phyloP scores from a whole-genome alignment of 805 yeast genomes.

The Candida corydali region DNA sequence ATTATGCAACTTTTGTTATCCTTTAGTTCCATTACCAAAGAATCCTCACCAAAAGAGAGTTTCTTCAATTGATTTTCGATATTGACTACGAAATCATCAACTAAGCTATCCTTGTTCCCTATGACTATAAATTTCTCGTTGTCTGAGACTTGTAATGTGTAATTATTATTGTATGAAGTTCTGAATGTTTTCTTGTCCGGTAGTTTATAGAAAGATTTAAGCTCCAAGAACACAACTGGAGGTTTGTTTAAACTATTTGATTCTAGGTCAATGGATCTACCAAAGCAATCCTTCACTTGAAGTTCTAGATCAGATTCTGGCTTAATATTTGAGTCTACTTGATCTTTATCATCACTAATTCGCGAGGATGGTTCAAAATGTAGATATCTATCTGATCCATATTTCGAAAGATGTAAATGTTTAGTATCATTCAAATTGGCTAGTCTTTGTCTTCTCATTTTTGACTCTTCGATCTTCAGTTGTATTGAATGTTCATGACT shows the following conservation, averaged over 20 bases:
- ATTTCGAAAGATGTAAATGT: background rate
- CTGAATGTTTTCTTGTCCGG: background rate
- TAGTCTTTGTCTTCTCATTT: slow-evolving; percentile 1
- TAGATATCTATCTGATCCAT: background rate
- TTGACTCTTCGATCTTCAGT: background rate
- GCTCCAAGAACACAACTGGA: background rate
- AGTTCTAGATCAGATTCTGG: background rate
- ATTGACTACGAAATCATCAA: slow-evolving; percentile 11
- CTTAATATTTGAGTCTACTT: background rate
- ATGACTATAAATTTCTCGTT: slow-evolving; percentile 11
- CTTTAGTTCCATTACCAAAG: slow-evolving; percentile 12
- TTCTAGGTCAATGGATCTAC: background rate
- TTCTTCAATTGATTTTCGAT: slow-evolving; percentile 10
- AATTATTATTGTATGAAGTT: background rate
- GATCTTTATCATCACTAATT: background rate
- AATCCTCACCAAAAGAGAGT: slow-evolving; percentile 11
- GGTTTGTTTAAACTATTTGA: background rate
- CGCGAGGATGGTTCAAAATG: background rate
- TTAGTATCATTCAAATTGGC: slow-evolving; percentile 1
- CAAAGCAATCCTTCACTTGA: slow-evolving; percentile 5
- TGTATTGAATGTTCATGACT: no score
- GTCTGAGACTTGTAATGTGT: slow-evolving; percentile 6
- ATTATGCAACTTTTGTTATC: slow-evolving; percentile 9
- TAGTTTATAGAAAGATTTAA: slow-evolving; percentile 5
- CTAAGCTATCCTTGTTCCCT: slow-evolving; percentile 7